Conservation (phyloP, 2,329 filamentous ascomycete genomes). For the Diaporthe helianthi region DNA sequence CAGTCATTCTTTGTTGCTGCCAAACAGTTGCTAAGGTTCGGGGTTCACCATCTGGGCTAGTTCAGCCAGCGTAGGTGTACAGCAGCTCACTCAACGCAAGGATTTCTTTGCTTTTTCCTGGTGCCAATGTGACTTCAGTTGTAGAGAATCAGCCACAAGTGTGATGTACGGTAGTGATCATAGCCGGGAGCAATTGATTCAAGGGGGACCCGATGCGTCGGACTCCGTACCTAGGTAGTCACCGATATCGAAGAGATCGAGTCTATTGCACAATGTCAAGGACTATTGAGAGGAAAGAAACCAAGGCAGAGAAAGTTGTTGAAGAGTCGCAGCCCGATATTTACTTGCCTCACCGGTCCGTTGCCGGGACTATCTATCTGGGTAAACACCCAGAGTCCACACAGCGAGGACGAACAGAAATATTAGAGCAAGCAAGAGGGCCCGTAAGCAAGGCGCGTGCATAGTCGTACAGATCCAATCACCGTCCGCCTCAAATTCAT, state of each 20-base stretch:
- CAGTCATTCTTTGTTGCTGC: background rate
- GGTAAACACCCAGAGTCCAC: constrained; percentile 14
- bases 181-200: background rate
- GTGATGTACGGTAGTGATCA: too few species aligned
- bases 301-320: background rate
- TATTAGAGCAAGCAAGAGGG: constrained; percentile 9
- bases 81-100: too few species aligned
- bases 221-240: background rate
- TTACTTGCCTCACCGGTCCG: constrained; percentile 13
- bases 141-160: too few species aligned
- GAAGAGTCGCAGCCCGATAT: constrained; percentile 12
- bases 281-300: constrained; percentile 3
- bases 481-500: constrained; percentile 27
- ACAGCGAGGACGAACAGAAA: constrained; percentile 9
- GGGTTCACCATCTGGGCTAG: background rate
- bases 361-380: constrained; percentile 9
- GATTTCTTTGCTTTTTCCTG: too few species aligned
- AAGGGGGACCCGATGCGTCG: background rate
- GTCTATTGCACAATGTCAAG: constrained; percentile 18
- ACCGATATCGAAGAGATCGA: background rate
- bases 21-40: background rate
- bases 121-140: background rate
- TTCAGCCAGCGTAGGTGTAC: background rate
- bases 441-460: constrained; percentile 22
- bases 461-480: constrained; percentile 33